Evolutionary conservation across 1,284 basidiomycete genomes (phyloP), one percentile per base, ranked within the genome.

Genomic region (Ceratorhiza oryzae-sativae): DNA sequence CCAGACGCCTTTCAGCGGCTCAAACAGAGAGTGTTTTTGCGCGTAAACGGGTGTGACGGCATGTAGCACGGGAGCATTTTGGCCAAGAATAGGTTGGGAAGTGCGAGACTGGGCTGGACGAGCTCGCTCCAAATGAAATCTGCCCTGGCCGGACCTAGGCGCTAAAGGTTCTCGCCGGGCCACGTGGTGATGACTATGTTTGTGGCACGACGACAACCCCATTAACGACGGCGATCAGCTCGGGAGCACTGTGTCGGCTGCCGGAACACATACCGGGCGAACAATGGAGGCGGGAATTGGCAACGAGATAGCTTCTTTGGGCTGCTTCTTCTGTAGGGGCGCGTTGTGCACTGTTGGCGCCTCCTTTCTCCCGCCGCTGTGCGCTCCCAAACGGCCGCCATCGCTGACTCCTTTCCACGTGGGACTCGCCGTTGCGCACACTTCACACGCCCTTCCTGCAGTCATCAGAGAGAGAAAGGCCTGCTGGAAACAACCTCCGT

Each of bases 381-480:
- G 27, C 58, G 45, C 30, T 39, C 53, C 27, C 56, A 30, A 39
- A n/a, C 34, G 12, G 36, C 15, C 25, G 4, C 34, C 56, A 39
- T 20, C 45, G 20, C 23, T 51, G 46, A 65, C 61, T 55, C 48
- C 45, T 55, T 55, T 67, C 63, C 63, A 67, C 63, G 63, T 55
- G 63, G 36, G 49, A 55, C 9, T 41, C 36, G 20, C 32, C 63
- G 32, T 51, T 45, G 3, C 45, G 27, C 9, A 13, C 45, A 30
- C 60, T 62, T 48, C 41, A n/a, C 27, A 25, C 18, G 13, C 13
- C 46, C 61, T 65, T 65, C 61, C 6, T 32, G 18, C 46, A n/a
- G 30, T 65, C 61, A 65, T 65, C 61, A 65, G 32, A 41, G 48
- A 18, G 46, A 65, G 61, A 65, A 65, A 65, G 61, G 46, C 61